Base-by-base conservation (phyloP, 306 rosid species). In the Vigna unguiculata region DNA sequence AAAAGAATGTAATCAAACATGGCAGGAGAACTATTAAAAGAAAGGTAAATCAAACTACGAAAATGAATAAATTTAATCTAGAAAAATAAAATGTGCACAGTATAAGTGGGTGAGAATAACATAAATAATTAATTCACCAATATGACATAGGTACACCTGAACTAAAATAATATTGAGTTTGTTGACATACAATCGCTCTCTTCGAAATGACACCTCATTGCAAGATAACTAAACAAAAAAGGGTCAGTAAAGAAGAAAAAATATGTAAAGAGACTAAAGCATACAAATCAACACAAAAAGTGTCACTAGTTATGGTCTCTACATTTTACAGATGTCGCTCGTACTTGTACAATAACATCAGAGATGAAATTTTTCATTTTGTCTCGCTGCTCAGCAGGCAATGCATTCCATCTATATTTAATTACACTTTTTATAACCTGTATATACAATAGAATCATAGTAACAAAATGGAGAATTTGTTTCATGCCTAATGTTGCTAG, bases 341-440 rank as follows among this genome's bases (percentile, higher is more conserved):
- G 41, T 75, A 91, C 98, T 95, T 95, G 97, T 61, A 95, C 97
- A 71, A 92, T 95, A 57, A 95, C 90, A 73, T 95, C 99, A 74
- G 97, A 95, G 15, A 95, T 92, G 78, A 90, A 93, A 83, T 93
- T 93, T 79, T 95, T 95, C 99, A 95, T 95, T 75, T 97, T 97
- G 61, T 93, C 97, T 66, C 99, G 86, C 85, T 95, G 97, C 69
- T 95, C 97, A 71, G 78, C 93, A 3, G 99, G 99, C 71, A 95
- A 81, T 9, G 96, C 96, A 89, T 93, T 93, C 97, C 97, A 93
- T 69, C 94, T 85, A 72, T 93, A 93, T 77, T 93, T 93, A 52
- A 93, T 93, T 71, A 93, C 97, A 54, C 97, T 96, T 89, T 90
- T 96, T 54, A 93, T 80, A 59, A 93, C 96, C 97, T 93, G 86